Evolutionary conservation across 2,329 filamentous ascomycete species (phyloP).

Genomic region (Fusarium luffae): DNA sequence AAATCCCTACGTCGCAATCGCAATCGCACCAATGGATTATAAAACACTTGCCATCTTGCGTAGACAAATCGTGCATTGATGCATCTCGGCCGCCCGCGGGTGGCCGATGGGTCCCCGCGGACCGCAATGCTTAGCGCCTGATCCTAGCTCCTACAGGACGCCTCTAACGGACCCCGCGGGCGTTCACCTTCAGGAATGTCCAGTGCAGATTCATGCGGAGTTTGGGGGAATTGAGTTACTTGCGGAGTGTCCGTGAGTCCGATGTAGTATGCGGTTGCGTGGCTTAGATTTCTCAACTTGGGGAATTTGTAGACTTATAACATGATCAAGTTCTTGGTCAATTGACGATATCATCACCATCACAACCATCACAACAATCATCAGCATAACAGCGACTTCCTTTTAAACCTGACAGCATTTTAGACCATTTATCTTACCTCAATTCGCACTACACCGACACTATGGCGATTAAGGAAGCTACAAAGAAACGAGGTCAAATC

Average conservation of each 20-base stretch:
- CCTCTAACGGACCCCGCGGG: background rate
- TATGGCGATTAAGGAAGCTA: background rate
- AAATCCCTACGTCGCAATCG: background rate
- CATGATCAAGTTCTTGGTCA: background rate
- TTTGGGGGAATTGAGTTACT: background rate
- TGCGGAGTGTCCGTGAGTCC: background rate
- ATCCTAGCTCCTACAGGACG: background rate
- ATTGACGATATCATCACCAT: background rate
- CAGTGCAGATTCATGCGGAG: background rate
- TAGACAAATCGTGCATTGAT: background rate
- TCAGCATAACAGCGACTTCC: background rate
- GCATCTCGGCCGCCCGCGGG: slow-evolving; percentile 7
- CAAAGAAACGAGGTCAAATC: background rate
- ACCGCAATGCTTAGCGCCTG: background rate
- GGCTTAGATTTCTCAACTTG: background rate
- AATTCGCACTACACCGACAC: background rate
- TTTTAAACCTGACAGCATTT: background rate
- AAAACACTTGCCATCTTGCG: background rate
- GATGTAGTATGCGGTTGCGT: background rate
- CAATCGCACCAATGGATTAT: background rate
- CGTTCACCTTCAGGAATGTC: background rate
- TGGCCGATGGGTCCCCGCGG: background rate
- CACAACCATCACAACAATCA: background rate
- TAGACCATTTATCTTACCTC: too few relatives aligned
- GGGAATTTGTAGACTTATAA: background rate